Evolutionary conservation across 1,139 yeast species (phyloP), one percentile per base, ranked within the genome.

Genomic region (Nakaseomyces delphensis): DNA sequence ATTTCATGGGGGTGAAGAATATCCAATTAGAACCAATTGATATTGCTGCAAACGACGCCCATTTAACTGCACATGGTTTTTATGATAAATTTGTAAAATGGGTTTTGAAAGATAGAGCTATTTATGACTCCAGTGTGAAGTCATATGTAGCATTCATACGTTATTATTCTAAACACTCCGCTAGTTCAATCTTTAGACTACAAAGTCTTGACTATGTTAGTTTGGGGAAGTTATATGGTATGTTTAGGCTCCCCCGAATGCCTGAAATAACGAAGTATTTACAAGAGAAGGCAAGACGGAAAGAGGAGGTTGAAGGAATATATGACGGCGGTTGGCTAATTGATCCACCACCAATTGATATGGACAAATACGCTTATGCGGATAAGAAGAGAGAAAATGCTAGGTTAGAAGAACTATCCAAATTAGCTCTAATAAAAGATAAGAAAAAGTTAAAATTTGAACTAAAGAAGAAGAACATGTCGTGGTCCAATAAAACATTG

Each of bases 131-230:
- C 28, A 93, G 89, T 0, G 69, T 91, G 1, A 73, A 76, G 49
- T 73, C 96, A 3, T 91, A 81, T 58, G 94, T 93, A 35, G 89
- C 93, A 1, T 91, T 81, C 57, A 73, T 85, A 3, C 71, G 83
- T 45, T 84, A 84, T 57, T 93, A 91, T 59, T 76, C 91, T 11
- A 87, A 86, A 57, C 98, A 93, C 63, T 66, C 84, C n/a, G 95
- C 96, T 0, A 71, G 82, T 9, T 87, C 96, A 0, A 91, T 93
- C 29, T 93, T 93, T 66, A 70, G 98, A 48, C 56, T 84, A 16
- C 74, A 76, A 38, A 67, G 77, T 8, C 64, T 93, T 46, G 94
- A 89, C 59, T 81, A 83, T 53, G 61, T 80, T 23, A 83, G 81
- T 0, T 50, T 82, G 11, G 96, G 94, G 0, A 73, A 70, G 50